Conservation (phyloP, 306 rosid genomes). For the Corylus americana region DNA sequence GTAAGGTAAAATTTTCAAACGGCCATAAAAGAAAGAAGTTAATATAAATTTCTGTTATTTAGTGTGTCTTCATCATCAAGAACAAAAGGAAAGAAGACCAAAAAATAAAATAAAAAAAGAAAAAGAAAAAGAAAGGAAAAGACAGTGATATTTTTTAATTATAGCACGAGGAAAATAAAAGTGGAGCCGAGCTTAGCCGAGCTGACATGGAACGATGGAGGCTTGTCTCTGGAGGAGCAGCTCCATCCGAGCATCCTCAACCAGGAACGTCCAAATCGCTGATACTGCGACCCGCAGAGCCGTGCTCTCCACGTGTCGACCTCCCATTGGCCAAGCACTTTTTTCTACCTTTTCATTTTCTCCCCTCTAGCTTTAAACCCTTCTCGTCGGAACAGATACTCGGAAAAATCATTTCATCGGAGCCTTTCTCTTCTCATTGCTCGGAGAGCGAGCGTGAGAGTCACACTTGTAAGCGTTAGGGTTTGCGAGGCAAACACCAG, state of each 20-base stretch:
- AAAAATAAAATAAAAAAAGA: not conserved
- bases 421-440: slow-evolving; percentile 31
- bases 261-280: slow-evolving; percentile 52
- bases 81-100: not conserved
- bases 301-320: slow-evolving; percentile 40
- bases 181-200: slow-evolving; percentile 17
- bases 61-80: no score
- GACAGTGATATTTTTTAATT: not conserved
- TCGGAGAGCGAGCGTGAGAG: slow-evolving; percentile 26
- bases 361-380: slow-evolving; percentile 13
- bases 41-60: no score
- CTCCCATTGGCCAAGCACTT: slow-evolving; percentile 4
- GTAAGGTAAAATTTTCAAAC: no score
- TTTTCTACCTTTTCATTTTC: slow-evolving; percentile 3
- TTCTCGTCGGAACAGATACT: slow-evolving; percentile 52
- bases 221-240: slow-evolving; percentile 13
- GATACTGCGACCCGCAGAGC: slow-evolving; percentile 16
- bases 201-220: not conserved
- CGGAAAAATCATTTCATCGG: slow-evolving; percentile 40
- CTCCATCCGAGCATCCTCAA: slow-evolving; percentile 33
- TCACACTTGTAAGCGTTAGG: slow-evolving; percentile 12
- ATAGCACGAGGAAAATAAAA: slow-evolving; percentile 21
- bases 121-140: no score
- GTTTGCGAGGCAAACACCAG: not conserved
- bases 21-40: not conserved